Conservation (phyloP, 1,284 basidiomycete genomes). For the Inonotus obliquus region DNA sequence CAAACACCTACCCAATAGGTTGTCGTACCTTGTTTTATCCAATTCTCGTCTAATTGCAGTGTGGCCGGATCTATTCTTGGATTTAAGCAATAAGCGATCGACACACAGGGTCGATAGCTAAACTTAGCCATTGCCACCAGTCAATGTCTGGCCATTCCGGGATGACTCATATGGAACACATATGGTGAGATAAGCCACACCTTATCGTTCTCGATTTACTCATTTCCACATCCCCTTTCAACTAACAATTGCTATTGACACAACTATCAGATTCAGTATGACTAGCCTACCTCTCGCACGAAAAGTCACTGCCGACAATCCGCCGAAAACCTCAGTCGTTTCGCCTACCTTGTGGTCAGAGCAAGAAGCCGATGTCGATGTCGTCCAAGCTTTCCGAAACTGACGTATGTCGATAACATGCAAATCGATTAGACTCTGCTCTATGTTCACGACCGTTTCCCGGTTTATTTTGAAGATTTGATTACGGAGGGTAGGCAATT, state of each 20-base stretch:
- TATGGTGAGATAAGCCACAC: no score
- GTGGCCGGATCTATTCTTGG: not conserved
- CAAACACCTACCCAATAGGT: no score
- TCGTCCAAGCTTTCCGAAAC: conserved; percentile 73
- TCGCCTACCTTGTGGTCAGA: conserved; percentile 49
- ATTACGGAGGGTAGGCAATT: conserved; percentile 76
- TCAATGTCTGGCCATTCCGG: not conserved
- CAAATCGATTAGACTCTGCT: conserved; percentile 74
- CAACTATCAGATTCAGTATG: no score
- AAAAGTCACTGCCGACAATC: conserved; percentile 56
- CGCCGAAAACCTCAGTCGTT: conserved; percentile 49
- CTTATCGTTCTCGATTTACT: no score
- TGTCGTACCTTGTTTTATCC: no score
- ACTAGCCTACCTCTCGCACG: conserved; percentile 44
- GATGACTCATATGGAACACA: not conserved
- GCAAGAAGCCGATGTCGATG: conserved; percentile 59
- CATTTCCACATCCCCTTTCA: no score
- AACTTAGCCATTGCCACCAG: not conserved
- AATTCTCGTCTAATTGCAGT: no score
- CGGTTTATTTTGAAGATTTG: conserved; percentile 61
- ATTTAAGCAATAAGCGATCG: not conserved
- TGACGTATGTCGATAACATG: conserved; percentile 77
- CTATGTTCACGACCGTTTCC: conserved; percentile 65
- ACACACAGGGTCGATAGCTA: not conserved
- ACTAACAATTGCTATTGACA: no score